Conservation (phyloP, 1,284 basidiomycete species). For the Tetrapyrgos nigripes region DNA sequence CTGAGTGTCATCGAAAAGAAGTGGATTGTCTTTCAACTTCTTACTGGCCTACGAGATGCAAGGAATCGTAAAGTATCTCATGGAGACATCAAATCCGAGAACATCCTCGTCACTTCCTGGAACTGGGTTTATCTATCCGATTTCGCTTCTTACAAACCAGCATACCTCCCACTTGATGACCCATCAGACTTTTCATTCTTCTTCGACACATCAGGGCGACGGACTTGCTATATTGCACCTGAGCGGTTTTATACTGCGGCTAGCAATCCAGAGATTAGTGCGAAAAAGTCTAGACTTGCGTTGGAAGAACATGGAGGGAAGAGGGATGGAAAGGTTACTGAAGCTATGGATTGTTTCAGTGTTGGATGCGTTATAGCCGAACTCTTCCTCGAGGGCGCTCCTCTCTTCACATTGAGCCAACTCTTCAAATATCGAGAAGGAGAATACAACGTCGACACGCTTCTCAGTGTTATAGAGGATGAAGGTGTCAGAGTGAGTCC, state of each 20-base stretch:
- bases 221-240: slow-evolving; percentile 96
- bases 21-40: slow-evolving; percentile 96
- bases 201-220: slow-evolving; percentile 93
- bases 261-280: slow-evolving; percentile 71
- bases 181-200: slow-evolving; percentile 98
- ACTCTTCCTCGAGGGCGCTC: slow-evolving; percentile 94
- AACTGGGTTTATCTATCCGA: slow-evolving; percentile 96
- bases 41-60: slow-evolving; percentile 86
- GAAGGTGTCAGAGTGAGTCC: slow-evolving; percentile 76
- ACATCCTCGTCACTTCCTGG: slow-evolving; percentile 96
- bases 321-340: slow-evolving; percentile 84
- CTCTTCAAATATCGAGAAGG: slow-evolving; percentile 95
- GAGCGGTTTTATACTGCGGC: slow-evolving; percentile 92
- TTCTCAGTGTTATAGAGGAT: slow-evolving; percentile 83
- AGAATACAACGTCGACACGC: slow-evolving; percentile 79
- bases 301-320: slow-evolving; percentile 54
- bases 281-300: slow-evolving; percentile 59
- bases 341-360: slow-evolving; percentile 98
- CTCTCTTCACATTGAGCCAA: slow-evolving; percentile 94
- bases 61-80: slow-evolving; percentile 88
- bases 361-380: slow-evolving; percentile 96
- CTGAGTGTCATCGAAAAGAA: slow-evolving; percentile 93
- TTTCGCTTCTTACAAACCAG: slow-evolving; percentile 97
- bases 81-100: slow-evolving; percentile 98
- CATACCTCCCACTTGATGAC: slow-evolving; percentile 94